Evolutionary conservation across 1,139 yeast genomes (phyloP).

Genomic region (Pneumocystis murina): DNA sequence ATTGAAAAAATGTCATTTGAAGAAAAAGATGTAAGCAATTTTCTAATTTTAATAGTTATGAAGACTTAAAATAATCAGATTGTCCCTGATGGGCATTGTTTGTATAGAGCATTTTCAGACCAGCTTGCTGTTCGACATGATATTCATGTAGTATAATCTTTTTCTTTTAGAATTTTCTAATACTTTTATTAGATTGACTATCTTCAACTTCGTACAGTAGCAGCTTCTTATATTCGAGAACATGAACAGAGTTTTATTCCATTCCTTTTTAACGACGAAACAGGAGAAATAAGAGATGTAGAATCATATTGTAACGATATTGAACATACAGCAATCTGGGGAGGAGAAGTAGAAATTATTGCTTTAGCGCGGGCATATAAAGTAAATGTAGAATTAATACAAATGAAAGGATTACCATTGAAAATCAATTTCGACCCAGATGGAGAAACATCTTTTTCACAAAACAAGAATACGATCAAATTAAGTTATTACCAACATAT

Average conservation of each 20-base stretch:
- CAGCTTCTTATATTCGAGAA: slow-evolving; percentile 50
- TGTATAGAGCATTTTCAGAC: slow-evolving; percentile 72
- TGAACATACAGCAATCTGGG: slow-evolving; percentile 77
- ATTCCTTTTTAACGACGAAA: slow-evolving; percentile 59
- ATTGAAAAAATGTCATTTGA: background rate
- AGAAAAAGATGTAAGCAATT: background rate
- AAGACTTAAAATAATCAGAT: slow-evolving; percentile 24
- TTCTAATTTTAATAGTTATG: background rate
- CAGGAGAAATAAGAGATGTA: slow-evolving; percentile 45
- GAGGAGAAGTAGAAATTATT: slow-evolving; percentile 81
- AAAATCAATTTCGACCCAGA: slow-evolving; percentile 38
- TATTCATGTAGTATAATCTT: slow-evolving; percentile 29
- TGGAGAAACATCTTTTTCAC: slow-evolving; percentile 19
- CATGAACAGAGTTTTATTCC: slow-evolving; percentile 65
- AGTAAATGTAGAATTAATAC: slow-evolving; percentile 58
- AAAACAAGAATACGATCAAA: slow-evolving; percentile 32
- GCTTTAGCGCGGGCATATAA: slow-evolving; percentile 57
- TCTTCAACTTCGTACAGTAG: slow-evolving; percentile 38
- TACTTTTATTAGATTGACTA: background rate
- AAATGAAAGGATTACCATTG: slow-evolving; percentile 58
- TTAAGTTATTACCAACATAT: slow-evolving; percentile 74
- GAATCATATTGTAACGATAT: slow-evolving; percentile 57
- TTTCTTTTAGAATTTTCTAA: slow-evolving; percentile 14
- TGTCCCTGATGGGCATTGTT: slow-evolving; percentile 85
- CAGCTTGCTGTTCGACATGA: slow-evolving; percentile 46